Base-by-base conservation (phyloP, 129 eudicot genomes). In the Lactuca saligna region DNA sequence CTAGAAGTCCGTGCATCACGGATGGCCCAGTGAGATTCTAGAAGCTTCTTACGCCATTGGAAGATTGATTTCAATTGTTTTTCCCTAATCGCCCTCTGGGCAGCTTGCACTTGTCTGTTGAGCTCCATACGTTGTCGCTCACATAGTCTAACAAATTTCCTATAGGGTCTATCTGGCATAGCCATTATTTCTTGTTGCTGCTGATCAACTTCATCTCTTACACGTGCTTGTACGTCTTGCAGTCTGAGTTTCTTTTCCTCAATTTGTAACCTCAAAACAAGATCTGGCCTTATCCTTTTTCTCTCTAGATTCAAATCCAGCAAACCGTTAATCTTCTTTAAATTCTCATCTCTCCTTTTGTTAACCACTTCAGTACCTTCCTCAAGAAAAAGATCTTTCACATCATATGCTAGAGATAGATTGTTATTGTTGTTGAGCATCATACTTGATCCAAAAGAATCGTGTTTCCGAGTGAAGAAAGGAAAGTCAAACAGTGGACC, bases 41-140 rank as follows among this genome's bases (percentile, higher is more conserved):
- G 90, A 73, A 93, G 97, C 97, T 93, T 93, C 92, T 93, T 93
- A 58, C 99, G 96, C 99, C 99, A 93, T 66, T 82, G 92, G 50
- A 93, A 86, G 20, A 93, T 89, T 6, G 78, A 70, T 72, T 93
- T 93, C 50, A 93, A 71, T 70, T 93, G 99, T 78, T 89, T 93
- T 66, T 89, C 99, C 68, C 99, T 87, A 29, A 79, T 79, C 54
- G 92, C 90, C 79, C 74, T 89, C 77, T 87, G 92, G 33, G 86
- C 80, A 31, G 93, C 97, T 75, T 81, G 99, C 13, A 86, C 87
- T 77, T 93, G 90, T 75, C 99, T 83, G 72, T 78, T 75, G 61
- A 93, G 90, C 39, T 93, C 99, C 66, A 82, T 82, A 3, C 99
- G 90, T 60, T 93, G 99, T 20, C 99, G 92, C 62, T 93, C 95